These are phyloP conservation scores for Penicillium sp. DNA, from an alignment of 2,329 filamentous ascomycete species.

Conservation along the genomic window DNA sequence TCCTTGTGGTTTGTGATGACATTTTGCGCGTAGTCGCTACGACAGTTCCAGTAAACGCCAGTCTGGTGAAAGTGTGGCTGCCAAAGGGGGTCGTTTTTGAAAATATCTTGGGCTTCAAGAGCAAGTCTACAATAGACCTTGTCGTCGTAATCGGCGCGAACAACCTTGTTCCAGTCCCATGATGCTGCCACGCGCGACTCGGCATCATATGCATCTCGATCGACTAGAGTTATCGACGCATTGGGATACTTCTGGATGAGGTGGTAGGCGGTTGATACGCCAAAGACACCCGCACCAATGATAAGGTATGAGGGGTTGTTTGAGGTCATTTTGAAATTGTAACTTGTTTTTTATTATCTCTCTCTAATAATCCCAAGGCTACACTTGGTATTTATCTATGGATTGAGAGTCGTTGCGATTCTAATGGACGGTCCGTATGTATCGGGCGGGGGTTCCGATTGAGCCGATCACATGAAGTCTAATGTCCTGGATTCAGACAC, in stretches of 20 bases:
- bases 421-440: slow-evolving; percentile 2
- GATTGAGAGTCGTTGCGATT: not conserved
- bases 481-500: not conserved
- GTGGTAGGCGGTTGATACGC: slow-evolving; percentile 31
- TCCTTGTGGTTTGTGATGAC: slow-evolving; percentile 54
- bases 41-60: slow-evolving; percentile 52
- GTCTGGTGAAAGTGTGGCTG: slow-evolving; percentile 51
- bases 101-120: slow-evolving; percentile 33
- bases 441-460: slow-evolving; percentile 14
- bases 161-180: slow-evolving; percentile 34
- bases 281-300: slow-evolving; percentile 30
- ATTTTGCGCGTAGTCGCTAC: slow-evolving; percentile 49
- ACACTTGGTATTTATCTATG: slow-evolving; percentile 1
- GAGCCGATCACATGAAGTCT: slow-evolving; percentile 21
- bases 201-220: slow-evolving; percentile 36
- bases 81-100: slow-evolving; percentile 38
- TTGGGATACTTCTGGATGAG: slow-evolving; percentile 32
- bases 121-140: slow-evolving; percentile 30
- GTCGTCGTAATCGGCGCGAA: slow-evolving; percentile 33
- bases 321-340: slow-evolving; percentile 15
- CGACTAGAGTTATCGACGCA: slow-evolving; percentile 28
- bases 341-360: not conserved
- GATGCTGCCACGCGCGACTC: slow-evolving; percentile 35
- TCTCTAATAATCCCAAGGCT: not conserved
- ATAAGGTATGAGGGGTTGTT: slow-evolving; percentile 29